phyloP scores from a whole-genome alignment of 805 yeast species.

The Ogataea trehaloabstinens region DNA sequence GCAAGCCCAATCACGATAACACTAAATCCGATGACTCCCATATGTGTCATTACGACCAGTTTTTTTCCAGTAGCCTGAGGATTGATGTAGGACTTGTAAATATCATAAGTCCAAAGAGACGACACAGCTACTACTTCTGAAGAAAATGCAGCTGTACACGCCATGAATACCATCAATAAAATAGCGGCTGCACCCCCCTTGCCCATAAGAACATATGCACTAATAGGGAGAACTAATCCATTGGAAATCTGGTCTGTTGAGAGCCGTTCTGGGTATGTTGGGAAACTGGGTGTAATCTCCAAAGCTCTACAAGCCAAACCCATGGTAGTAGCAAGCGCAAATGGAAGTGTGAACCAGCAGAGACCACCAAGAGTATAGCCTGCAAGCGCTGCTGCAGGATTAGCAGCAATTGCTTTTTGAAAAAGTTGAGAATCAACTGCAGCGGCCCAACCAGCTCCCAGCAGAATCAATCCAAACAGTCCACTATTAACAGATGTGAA shows the following conservation, averaged over 20 bases:
- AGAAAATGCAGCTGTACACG: slow-evolving; percentile 55
- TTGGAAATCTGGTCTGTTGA: slow-evolving; percentile 42
- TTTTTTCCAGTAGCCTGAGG: slow-evolving; percentile 49
- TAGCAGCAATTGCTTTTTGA: slow-evolving; percentile 43
- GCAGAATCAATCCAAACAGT: slow-evolving; percentile 26
- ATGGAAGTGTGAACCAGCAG: slow-evolving; percentile 45
- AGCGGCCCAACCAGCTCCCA: slow-evolving; percentile 38
- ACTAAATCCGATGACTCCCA: slow-evolving; percentile 42
- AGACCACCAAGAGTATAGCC: slow-evolving; percentile 47
- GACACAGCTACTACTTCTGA: slow-evolving; percentile 55
- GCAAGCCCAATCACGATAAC: slow-evolving; percentile 47
- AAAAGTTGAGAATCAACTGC: slow-evolving; percentile 32
- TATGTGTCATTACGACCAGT: slow-evolving; percentile 44
- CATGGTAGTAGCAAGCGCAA: slow-evolving; percentile 31
- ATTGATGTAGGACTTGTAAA: slow-evolving; percentile 48
- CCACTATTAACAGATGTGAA: slow-evolving; percentile 29
- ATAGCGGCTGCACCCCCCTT: slow-evolving; percentile 50
- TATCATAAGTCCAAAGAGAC: slow-evolving; percentile 48
- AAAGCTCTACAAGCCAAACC: slow-evolving; percentile 42
- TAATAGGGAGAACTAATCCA: slow-evolving; percentile 51
- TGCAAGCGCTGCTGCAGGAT: slow-evolving; percentile 37
- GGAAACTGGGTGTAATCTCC: slow-evolving; percentile 22
- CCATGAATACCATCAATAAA: slow-evolving; percentile 48
- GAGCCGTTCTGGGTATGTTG: slow-evolving; percentile 27
- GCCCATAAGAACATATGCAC: slow-evolving; percentile 50